phyloP scores from a whole-genome alignment of 768 basidiomycete species.

The Calocera cornea region DNA sequence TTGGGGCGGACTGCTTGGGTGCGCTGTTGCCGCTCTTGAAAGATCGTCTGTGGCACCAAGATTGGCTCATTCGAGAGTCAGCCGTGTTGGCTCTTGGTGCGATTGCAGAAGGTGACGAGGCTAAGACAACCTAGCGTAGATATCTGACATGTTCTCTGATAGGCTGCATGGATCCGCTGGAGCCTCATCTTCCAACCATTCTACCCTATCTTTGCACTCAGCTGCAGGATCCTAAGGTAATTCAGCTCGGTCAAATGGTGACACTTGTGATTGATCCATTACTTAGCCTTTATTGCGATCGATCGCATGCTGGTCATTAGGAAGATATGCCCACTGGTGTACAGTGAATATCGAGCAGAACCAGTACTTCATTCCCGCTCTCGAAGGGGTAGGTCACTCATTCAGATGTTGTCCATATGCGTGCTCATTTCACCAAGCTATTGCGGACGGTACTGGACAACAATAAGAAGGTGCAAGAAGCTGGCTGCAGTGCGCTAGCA shows the following conservation, averaged over 20 bases:
- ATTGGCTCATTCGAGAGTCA: constrained; percentile 92
- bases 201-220: constrained; percentile 87
- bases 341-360: constrained; percentile 68
- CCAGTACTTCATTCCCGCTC: constrained; percentile 86
- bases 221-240: constrained; percentile 80
- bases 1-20: constrained; percentile 76
- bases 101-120: constrained; percentile 81
- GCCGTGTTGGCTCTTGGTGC: constrained; percentile 92
- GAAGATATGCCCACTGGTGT: constrained; percentile 95
- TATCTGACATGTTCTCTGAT: neutral
- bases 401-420: neutral
- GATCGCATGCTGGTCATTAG: constrained; percentile 99
- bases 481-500: constrained; percentile 96
- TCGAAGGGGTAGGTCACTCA: constrained; percentile 72
- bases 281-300: constrained; percentile 85
- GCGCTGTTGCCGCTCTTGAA: constrained; percentile 81
- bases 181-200: constrained; percentile 85
- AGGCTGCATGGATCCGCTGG: constrained; percentile 95
- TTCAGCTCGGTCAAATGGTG: constrained; percentile 10
- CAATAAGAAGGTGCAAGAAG: constrained; percentile 98
- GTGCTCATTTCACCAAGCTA: constrained; percentile 38
- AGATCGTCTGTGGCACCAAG: constrained; percentile 79
- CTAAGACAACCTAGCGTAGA: neutral
- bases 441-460: constrained; percentile 94
- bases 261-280: neutral